phyloP scores from a whole-genome alignment of 2,329 filamentous ascomycete species.

The Pseudovirgaria hyperparasitica region DNA sequence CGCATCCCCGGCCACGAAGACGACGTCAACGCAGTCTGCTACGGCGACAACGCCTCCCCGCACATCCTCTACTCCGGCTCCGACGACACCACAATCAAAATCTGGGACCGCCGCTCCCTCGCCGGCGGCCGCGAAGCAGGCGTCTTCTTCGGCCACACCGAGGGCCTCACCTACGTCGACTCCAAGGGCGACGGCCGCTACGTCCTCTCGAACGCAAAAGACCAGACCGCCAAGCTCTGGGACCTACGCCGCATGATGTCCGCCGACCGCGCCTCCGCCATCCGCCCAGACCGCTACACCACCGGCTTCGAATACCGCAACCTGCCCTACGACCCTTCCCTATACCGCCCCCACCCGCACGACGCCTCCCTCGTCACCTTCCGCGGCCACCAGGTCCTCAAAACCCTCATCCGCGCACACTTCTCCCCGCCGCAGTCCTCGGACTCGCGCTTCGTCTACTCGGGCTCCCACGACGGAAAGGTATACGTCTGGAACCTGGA shows the following conservation, averaged over 20 bases:
- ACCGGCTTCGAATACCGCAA: constrained; percentile 65
- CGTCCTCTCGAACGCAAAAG: constrained; percentile 86
- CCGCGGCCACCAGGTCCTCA: constrained; percentile 75
- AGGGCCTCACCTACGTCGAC: constrained; percentile 54
- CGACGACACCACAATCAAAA: constrained; percentile 85
- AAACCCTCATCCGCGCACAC: constrained; percentile 87
- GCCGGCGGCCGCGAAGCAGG: constrained; percentile 49
- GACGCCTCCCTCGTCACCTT: constrained; percentile 93
- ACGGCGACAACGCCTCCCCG: constrained; percentile 75
- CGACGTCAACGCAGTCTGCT: constrained; percentile 95
- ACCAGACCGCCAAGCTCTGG: constrained; percentile 97
- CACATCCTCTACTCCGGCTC: constrained; percentile 94
- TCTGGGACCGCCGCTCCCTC: constrained; percentile 79
- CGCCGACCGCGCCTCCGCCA: constrained; percentile 46
- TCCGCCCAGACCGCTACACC: constrained; percentile 44
- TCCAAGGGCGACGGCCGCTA: constrained; percentile 85
- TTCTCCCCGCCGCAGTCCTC: constrained; percentile 81
- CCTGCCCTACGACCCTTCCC: constrained; percentile 49
- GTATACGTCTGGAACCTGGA: constrained; percentile 92
- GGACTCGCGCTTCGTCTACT: constrained; percentile 86
- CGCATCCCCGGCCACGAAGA: constrained; percentile 66
- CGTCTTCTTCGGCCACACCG: constrained; percentile 52
- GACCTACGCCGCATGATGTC: constrained; percentile 83
- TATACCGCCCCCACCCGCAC: constrained; percentile 61
- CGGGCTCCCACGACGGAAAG: constrained; percentile 77